Base-by-base conservation (phyloP, 2,329 filamentous ascomycete species). In the Chrysosphaeria jannelii region DNA sequence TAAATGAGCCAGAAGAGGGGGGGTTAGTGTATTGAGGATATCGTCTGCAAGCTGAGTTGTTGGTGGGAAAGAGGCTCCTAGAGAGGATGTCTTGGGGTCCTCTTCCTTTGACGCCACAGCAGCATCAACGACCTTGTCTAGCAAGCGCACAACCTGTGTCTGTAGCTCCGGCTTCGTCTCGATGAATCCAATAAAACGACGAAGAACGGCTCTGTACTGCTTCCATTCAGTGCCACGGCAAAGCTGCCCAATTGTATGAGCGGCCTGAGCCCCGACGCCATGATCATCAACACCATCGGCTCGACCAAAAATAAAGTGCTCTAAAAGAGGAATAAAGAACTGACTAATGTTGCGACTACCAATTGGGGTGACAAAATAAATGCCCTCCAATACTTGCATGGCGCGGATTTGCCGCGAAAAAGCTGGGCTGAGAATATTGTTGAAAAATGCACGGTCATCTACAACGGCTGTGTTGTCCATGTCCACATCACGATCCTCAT, bases 281-380 rank as follows among this genome's bases (percentile, higher is more conserved):
- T 88, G 71, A 17, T 76, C 78, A 39, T 90, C 76, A 12, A 41
- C 50, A 6, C 55, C 52, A 22, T 76, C 71, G 4, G 59, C 61
- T 28, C 70, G 63, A 28, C 78, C 70, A 37, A 90, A 81, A 13
- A 91, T 68, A 37, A 91, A 93, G 39, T 91, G 79, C 38, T 97
- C 85, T 7, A 93, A 53, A 11, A 97, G 51, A 1, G 85, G 88
- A 19, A 97, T 60, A 38, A 93, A 75, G 36, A 91, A 71, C 10
- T 81, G 68, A 28, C 68, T 66, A 30, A 89, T 54, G 35, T 89
- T 89, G 24, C 63, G 62, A 35, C 74, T 71, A 29, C 57, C 57
- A 28, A 97, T 49, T 23, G 61, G 52, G 8, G 19, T 23, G 26
- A 54, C 53, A 7, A 50, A 42, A 26, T 74, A 72, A 30, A 69